Evolutionary conservation across 1,284 basidiomycete genomes (phyloP), one percentile per base, ranked within the genome.

Genomic region (Melampsora americana): DNA sequence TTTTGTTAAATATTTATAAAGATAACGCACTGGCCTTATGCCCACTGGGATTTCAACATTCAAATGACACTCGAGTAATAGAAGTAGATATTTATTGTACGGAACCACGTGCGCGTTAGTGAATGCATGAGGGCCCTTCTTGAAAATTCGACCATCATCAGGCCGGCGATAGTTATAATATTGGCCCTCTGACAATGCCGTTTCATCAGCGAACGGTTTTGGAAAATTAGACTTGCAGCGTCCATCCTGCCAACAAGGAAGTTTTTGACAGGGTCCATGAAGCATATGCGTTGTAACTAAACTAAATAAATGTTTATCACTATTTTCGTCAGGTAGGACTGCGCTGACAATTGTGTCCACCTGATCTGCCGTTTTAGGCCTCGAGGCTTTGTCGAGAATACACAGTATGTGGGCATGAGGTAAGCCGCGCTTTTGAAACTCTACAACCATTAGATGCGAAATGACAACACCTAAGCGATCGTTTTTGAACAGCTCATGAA

Each of bases 1-100:
- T 39, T 72, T 72, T 9, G 18, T 32, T 0, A 72, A 35, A 46
- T 72, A 72, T 35, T 72, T 72, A 35, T 64, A 72, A 6, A 72
- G n/a, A 53, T 72, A 72, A 20, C 64, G 48, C 1, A 72, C 11
- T 0, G 69, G 26, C 2, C 11, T n/a, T 1, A 50, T 64, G 1
- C 35, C 26, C 1, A 48, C 11, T 5, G 69, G 35, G 14, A 72
- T 20, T 53, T 72, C 69, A 3, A 64, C 69, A 53, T 72, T 72
- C 9, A 72, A 44, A 53, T 72, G 69, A 44, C 69, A 72, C 9
- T 64, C n/a, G 3, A 50, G 20, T 2, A 14, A 5, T 12, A 64
- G 11, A 1, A 26, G n/a, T 0, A 72, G 16, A 28, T 28, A 72
- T 20, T 64, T 62, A 26, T 72, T 72, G 23, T 72, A 65, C 1